Evolutionary conservation across 352 stramenopile species (phyloP).

Genomic region (Aphanomyces cochlioides): DNA sequence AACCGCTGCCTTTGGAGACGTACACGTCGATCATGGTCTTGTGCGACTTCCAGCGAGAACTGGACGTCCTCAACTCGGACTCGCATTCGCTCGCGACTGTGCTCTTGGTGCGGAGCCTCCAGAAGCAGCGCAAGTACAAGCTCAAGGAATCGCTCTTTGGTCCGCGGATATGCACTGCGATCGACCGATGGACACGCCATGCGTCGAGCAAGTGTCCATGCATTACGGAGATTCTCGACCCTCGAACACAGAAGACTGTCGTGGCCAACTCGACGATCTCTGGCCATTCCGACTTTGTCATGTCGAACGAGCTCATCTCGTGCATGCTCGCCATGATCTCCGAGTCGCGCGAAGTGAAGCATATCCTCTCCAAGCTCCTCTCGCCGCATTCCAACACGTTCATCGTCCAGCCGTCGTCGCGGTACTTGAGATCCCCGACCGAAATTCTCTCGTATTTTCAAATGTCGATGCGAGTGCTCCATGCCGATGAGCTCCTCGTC

Average conservation of each 20-base stretch:
- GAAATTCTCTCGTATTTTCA: slow-evolving; percentile 79
- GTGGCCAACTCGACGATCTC: slow-evolving; percentile 64
- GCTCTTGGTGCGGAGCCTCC: slow-evolving; percentile 78
- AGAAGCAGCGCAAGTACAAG: slow-evolving; percentile 30
- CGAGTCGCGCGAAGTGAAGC: slow-evolving; percentile 77
- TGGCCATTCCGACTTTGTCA: slow-evolving; percentile 77
- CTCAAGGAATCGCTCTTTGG: slow-evolving; percentile 15
- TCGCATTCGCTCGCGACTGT: slow-evolving; percentile 78
- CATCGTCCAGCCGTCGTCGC: slow-evolving; percentile 53
- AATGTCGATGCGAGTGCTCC: slow-evolving; percentile 51
- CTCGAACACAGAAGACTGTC: slow-evolving; percentile 76
- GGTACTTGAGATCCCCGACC: slow-evolving; percentile 44
- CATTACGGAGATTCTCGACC: slow-evolving; percentile 85
- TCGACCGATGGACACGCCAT: slow-evolving; percentile 5
- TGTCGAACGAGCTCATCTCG: slow-evolving; percentile 83
- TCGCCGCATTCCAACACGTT: slow-evolving; percentile 66
- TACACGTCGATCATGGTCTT: slow-evolving; percentile 87
- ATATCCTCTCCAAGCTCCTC: slow-evolving; percentile 71
- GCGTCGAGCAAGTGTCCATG: slow-evolving; percentile 49
- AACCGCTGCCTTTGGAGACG: slow-evolving; percentile 52
- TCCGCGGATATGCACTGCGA: not conserved
- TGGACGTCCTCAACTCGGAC: slow-evolving; percentile 81
- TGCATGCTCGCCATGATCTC: slow-evolving; percentile 87
- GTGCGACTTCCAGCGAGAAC: slow-evolving; percentile 61
- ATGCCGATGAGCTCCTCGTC: slow-evolving; percentile 61